A percentile compares a stretch with the other conserved stretches of the same genome.
Evolutionary conservation across 371 early-diverging fungal species (phyloP).

Genomic region (Blakeslea trispora): DNA sequence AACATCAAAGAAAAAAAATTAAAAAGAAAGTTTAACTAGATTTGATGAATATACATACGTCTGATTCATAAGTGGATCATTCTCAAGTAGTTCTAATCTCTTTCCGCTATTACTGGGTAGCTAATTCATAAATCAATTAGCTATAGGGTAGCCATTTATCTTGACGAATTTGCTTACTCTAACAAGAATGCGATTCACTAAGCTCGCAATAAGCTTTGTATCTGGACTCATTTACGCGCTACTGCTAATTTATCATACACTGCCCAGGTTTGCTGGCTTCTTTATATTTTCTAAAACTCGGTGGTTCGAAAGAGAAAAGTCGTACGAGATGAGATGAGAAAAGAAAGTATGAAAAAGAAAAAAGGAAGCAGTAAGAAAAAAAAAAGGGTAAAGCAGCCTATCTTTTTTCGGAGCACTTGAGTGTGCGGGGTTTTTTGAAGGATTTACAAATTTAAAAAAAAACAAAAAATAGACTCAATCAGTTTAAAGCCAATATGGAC

Average conservation of each 20-base stretch:
- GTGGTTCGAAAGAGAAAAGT: background rate
- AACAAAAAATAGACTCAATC: too few relatives aligned
- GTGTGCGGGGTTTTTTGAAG: too few relatives aligned
- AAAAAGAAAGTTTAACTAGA: background rate
- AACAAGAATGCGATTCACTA: conserved; percentile 42
- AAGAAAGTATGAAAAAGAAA: background rate
- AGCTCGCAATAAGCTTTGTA: conserved; percentile 45
- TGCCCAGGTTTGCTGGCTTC: background rate
- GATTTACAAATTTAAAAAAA: too few relatives aligned
- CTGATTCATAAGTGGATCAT: conserved; percentile 66
- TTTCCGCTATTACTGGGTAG: conserved; percentile 61
- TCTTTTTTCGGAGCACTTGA: too few relatives aligned
- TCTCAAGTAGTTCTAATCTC: conserved; percentile 54
- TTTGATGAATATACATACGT: conserved; percentile 31
- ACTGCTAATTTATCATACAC: background rate
- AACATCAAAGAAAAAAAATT: conserved; percentile 1
- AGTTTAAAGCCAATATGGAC: too few relatives aligned
- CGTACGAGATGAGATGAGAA: background rate
- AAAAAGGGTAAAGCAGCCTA: too few relatives aligned
- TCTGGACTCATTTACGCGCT: conserved; percentile 37
- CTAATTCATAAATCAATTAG: conserved; percentile 25
- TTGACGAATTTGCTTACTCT: conserved; percentile 25
- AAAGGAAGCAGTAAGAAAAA: background rate
- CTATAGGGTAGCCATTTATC: background rate
- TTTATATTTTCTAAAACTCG: background rate